Evolutionary conservation across 2,329 filamentous ascomycete species (phyloP).

Genomic region (Fusarium sp.): DNA sequence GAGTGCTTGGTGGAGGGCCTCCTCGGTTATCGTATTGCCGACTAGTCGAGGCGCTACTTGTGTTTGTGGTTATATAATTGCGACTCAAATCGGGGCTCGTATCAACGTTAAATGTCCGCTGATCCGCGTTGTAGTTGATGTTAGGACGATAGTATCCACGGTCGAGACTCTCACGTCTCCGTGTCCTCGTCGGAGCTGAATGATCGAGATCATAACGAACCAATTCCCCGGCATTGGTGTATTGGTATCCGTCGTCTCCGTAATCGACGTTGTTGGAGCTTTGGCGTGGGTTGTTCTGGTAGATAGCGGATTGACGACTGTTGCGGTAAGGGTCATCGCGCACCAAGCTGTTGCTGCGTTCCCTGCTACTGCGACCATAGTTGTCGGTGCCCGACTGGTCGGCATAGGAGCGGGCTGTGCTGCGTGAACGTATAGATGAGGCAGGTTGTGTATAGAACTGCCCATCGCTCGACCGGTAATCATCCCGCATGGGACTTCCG

Average conservation of each 20-base stretch:
- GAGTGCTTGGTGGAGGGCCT: conserved; percentile 74
- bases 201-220: conserved; percentile 71
- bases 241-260: conserved; percentile 70
- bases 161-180: conserved; percentile 67
- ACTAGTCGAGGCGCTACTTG: conserved; percentile 37
- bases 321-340: conserved; percentile 60
- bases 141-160: conserved; percentile 66
- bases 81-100: conserved; percentile 58
- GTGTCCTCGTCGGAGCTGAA: conserved; percentile 53
- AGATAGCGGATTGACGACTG: conserved; percentile 59
- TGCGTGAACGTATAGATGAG: conserved; percentile 64
- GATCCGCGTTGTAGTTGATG: conserved; percentile 62
- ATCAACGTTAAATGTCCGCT: conserved; percentile 59
- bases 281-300: conserved; percentile 58
- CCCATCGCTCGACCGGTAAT: conserved; percentile 63
- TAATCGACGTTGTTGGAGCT: conserved; percentile 61
- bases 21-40: conserved; percentile 55
- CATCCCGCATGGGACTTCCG: conserved; percentile 62
- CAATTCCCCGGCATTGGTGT: conserved; percentile 71
- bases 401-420: conserved; percentile 60
- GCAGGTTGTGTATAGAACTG: conserved; percentile 68
- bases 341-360: conserved; percentile 59
- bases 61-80: conserved; percentile 52
- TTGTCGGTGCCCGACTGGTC: conserved; percentile 64
- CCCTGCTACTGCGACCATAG: conserved; percentile 60